Percentiles rank a stretch among this genome's conserved stretches.
phyloP scores from a whole-genome alignment of 1,284 basidiomycete genomes.

The Cryptococcus floricola region DNA sequence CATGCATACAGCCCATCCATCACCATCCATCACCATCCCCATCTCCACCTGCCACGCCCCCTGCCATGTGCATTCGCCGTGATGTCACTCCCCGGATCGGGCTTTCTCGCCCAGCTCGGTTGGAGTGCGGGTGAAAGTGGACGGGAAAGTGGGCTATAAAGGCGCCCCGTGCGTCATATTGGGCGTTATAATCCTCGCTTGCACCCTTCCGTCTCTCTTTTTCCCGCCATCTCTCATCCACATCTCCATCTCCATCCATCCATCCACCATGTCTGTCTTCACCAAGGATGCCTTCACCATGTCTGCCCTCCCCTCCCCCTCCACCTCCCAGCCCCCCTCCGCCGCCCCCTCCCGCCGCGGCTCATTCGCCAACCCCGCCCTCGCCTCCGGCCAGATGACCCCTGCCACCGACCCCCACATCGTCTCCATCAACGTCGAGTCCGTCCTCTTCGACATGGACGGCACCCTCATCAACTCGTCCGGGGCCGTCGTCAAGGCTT shows the following conservation, averaged over 20 bases:
- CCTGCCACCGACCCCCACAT: conserved; percentile 64
- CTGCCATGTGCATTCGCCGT: too few relatives aligned
- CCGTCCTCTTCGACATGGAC: conserved; percentile 49
- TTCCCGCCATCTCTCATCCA: conserved; percentile 27
- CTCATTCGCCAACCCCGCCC: conserved; percentile 26
- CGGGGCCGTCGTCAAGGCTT: conserved; percentile 48
- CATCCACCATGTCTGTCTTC: conserved; percentile 49
- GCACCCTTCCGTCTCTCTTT: not conserved
- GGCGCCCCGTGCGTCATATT: too few relatives aligned
- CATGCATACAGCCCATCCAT: too few relatives aligned
- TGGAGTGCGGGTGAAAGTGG: too few relatives aligned
- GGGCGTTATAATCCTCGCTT: too few relatives aligned
- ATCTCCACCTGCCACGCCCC: conserved; percentile 20
- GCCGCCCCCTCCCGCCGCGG: conserved; percentile 31
- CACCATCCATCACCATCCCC: conserved; percentile 24
- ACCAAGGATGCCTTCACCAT: conserved; percentile 50
- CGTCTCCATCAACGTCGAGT: conserved; percentile 49
- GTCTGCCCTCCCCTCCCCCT: conserved; percentile 44
- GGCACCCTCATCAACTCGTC: conserved; percentile 47
- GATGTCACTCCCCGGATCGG: too few relatives aligned
- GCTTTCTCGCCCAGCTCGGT: too few relatives aligned
- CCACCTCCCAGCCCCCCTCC: conserved; percentile 28
- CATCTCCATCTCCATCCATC: conserved; percentile 29
- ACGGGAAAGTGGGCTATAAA: too few relatives aligned
- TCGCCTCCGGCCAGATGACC: conserved; percentile 60